Evolutionary conservation across 2,329 filamentous ascomycete genomes (phyloP).

Genomic region (Alternaria ventricosa): DNA sequence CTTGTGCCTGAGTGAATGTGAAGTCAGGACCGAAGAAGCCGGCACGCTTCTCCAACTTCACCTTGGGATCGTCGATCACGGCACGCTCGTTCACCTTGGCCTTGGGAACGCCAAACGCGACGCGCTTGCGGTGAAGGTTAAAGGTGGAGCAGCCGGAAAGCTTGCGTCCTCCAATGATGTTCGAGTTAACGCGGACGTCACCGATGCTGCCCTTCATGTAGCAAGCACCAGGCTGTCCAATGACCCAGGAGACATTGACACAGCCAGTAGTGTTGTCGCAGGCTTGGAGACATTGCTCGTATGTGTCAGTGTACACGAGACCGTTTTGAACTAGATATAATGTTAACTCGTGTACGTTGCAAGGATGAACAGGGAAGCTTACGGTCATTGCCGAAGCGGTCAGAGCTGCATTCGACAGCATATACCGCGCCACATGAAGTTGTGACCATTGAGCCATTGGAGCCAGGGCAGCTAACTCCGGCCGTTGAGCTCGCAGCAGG

Average conservation of each 20-base stretch:
- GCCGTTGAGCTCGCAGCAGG: background rate
- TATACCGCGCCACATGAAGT: constrained; percentile 26
- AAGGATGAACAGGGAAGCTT: background rate
- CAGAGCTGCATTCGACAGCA: constrained; percentile 29
- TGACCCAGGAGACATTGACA: constrained; percentile 26
- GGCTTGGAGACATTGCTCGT: constrained; percentile 24
- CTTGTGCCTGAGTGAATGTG: background rate
- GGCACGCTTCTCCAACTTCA: background rate
- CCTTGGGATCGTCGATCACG: background rate
- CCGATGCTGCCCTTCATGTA: constrained; percentile 32
- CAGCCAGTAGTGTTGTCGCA: constrained; percentile 30
- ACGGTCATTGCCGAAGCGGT: constrained; percentile 33
- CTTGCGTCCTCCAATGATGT: constrained; percentile 29
- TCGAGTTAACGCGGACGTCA: constrained; percentile 5
- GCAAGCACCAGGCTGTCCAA: constrained; percentile 25
- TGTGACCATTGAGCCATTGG: constrained; percentile 18
- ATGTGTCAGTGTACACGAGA: constrained; percentile 7
- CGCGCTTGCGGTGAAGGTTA: constrained; percentile 21
- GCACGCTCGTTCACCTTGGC: constrained; percentile 13
- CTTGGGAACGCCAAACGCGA: background rate
- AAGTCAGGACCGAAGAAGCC: constrained; percentile 2
- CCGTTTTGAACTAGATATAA: constrained; percentile 13
- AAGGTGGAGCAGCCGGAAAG: constrained; percentile 12
- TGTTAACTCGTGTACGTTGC: background rate
- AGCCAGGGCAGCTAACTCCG: constrained; percentile 19